Evolutionary conservation across 306 rosid genomes (phyloP).

Genomic region (Cucumis cinereus): DNA sequence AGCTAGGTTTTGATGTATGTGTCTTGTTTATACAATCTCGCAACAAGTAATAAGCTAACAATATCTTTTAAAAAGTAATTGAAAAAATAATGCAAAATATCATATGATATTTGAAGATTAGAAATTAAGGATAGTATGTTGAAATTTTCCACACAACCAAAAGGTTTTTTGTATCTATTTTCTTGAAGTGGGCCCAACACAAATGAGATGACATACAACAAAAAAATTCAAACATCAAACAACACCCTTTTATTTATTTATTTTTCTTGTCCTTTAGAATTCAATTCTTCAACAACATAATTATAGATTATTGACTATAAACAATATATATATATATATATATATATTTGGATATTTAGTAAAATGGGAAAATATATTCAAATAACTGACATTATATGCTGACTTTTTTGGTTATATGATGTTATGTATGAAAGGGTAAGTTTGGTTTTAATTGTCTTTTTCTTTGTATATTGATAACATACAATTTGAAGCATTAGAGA

Average conservation of each 20-base stretch:
- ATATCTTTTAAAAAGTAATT: no score
- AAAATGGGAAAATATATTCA: not conserved
- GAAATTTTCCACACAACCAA: no score
- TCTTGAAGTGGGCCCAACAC: not conserved
- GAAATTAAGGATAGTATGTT: not conserved
- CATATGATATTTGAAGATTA: not conserved
- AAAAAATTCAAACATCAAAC: not conserved
- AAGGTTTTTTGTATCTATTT: no score
- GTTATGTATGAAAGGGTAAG: not conserved
- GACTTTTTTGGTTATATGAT: not conserved
- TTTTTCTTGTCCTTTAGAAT: not conserved
- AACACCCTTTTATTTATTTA: not conserved
- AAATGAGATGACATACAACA: not conserved
- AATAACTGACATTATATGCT: not conserved
- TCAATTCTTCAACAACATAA: not conserved
- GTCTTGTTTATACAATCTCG: no score
- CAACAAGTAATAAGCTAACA: not conserved
- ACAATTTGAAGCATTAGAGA: not conserved
- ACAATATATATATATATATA: not conserved
- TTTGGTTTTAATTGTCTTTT: not conserved
- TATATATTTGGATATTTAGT: not conserved
- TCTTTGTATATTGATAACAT: not conserved
- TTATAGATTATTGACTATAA: not conserved
- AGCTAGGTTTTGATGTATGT: no score
- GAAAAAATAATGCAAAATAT: no score